Conservation (phyloP, 2,329 filamentous ascomycete species). For the Bipolaris cookei region DNA sequence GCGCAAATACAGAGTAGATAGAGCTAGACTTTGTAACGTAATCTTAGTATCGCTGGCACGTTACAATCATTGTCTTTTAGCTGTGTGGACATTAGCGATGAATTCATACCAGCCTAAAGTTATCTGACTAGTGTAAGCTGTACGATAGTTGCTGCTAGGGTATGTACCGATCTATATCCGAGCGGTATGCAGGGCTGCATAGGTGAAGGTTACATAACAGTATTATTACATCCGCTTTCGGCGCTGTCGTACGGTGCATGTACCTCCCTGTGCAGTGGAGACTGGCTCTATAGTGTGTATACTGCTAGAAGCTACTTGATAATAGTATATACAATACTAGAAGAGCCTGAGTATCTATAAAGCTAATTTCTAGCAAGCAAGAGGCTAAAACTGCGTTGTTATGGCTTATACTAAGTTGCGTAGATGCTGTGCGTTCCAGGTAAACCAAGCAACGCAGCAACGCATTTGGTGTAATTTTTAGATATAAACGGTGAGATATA, state of each 20-base stretch:
- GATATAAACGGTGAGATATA: not conserved
- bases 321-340: not conserved
- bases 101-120: not conserved
- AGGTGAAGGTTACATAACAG: not conserved
- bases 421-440: not conserved
- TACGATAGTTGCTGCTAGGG: not conserved
- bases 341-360: not conserved
- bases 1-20: no score
- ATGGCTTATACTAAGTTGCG: not conserved
- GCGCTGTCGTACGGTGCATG: not conserved
- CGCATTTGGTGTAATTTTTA: not conserved
- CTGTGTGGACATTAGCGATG: no score
- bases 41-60: no score
- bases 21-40: no score
- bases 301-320: not conserved
- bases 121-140: not conserved
- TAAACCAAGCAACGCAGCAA: not conserved
- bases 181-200: not conserved
- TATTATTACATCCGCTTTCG: not conserved
- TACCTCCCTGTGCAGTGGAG: not conserved
- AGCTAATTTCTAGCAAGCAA: not conserved
- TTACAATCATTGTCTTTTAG: no score
- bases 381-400: not conserved
- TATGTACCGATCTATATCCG: not conserved
- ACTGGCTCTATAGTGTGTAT: not conserved